Percentiles rank a stretch among this genome's conserved stretches.
Conservation (phyloP, 2,329 filamentous ascomycete genomes). For the Botryotinia calthae region DNA sequence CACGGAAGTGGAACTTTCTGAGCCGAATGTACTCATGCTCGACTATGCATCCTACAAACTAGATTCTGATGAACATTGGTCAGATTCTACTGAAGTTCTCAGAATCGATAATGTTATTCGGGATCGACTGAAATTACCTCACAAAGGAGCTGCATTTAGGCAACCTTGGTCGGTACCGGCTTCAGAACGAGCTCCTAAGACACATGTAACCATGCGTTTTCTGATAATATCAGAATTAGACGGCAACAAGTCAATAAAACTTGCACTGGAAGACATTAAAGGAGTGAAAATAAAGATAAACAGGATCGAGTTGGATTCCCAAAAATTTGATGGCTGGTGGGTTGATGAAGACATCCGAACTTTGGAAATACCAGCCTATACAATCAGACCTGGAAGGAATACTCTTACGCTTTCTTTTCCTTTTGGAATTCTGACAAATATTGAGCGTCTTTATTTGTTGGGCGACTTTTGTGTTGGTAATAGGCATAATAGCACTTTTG, state of each 20-base stretch:
- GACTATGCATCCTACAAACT: slow-evolving; percentile 37
- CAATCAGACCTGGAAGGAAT: slow-evolving; percentile 32
- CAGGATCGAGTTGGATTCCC: slow-evolving; percentile 17
- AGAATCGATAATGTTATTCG: slow-evolving; percentile 38
- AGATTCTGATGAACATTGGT: slow-evolving; percentile 28
- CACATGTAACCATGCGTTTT: slow-evolving; percentile 32
- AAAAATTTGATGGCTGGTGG: slow-evolving; percentile 32
- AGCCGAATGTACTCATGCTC: slow-evolving; percentile 38
- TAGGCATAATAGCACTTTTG: not conserved
- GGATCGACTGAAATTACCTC: slow-evolving; percentile 30
- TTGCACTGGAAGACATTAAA: slow-evolving; percentile 36
- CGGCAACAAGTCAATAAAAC: slow-evolving; percentile 19
- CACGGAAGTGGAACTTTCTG: slow-evolving; percentile 30
- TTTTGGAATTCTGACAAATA: slow-evolving; percentile 36
- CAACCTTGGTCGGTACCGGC: slow-evolving; percentile 36
- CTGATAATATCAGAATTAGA: slow-evolving; percentile 30
- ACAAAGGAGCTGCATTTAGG: slow-evolving; percentile 33
- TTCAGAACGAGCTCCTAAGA: slow-evolving; percentile 28
- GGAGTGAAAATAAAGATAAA: slow-evolving; percentile 32
- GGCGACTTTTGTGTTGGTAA: slow-evolving; percentile 35
- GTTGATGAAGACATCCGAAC: slow-evolving; percentile 38
- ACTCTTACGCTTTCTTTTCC: slow-evolving; percentile 31
- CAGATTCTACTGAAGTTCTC: slow-evolving; percentile 32
- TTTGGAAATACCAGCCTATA: slow-evolving; percentile 27
- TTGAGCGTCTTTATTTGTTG: slow-evolving; percentile 38